A percentile compares a stretch with the other conserved stretches of the same genome.
phyloP scores from a whole-genome alignment of 495 filamentous ascomycete genomes.

The Tuber umbilicatum region DNA sequence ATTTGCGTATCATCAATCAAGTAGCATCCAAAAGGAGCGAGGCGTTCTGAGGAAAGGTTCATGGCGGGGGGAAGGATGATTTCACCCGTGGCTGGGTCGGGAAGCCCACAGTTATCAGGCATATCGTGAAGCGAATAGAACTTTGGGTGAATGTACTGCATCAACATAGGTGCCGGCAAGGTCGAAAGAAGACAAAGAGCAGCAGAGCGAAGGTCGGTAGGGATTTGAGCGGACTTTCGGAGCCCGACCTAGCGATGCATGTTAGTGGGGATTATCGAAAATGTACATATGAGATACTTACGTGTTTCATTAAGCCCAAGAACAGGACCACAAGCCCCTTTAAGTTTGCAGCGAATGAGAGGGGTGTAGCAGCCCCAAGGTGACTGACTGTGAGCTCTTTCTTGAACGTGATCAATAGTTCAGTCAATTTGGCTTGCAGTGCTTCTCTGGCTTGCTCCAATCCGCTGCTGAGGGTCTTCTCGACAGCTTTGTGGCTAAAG shows the following conservation, averaged over 20 bases:
- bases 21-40: constrained; percentile 93
- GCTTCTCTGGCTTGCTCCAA: constrained; percentile 85
- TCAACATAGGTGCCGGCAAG: constrained; percentile 79
- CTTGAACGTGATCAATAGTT: constrained; percentile 87
- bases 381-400: constrained; percentile 95
- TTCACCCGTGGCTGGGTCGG: constrained; percentile 76
- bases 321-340: constrained; percentile 83
- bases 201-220: constrained; percentile 87
- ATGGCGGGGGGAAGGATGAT: constrained; percentile 76
- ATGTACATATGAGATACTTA: constrained; percentile 45
- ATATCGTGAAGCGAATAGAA: constrained; percentile 96
- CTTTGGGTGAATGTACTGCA: constrained; percentile 94
- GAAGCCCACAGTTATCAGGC: constrained; percentile 86
- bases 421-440: constrained; percentile 81
- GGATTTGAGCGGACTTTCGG: constrained; percentile 91
- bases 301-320: constrained; percentile 89
- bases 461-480: constrained; percentile 74
- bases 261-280: neutral
- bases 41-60: constrained; percentile 78
- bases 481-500: constrained; percentile 96
- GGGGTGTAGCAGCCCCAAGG: constrained; percentile 65
- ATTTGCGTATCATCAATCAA: constrained; percentile 96
- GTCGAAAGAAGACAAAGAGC: constrained; percentile 90
- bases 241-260: constrained; percentile 62
- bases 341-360: constrained; percentile 91